Evolutionary conservation across 2,329 filamentous ascomycete genomes (phyloP).

Genomic region (Clathrospora elynae): DNA sequence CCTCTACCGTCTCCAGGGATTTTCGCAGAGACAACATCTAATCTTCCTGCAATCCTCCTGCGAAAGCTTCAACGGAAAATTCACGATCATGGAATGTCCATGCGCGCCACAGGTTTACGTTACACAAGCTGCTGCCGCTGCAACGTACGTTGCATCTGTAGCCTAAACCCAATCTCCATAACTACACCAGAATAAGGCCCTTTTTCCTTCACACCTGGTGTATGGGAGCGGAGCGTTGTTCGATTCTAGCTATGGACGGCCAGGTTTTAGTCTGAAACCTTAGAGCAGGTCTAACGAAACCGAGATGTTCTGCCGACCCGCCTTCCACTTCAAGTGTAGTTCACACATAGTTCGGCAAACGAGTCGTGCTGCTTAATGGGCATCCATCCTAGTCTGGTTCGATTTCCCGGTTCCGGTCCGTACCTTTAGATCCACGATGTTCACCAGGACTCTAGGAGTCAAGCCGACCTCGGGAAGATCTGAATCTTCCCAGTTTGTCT

Average conservation of each 20-base stretch:
- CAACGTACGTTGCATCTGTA: slow-evolving; percentile 1
- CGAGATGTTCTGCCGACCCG: too few species aligned
- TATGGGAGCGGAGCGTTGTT: too few species aligned
- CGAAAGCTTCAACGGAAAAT: neutral
- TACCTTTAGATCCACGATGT: slow-evolving; percentile 10
- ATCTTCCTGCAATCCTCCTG: too few species aligned
- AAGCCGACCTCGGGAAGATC: neutral
- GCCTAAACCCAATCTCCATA: slow-evolving; percentile 7
- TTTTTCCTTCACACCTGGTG: too few species aligned
- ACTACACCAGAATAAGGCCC: neutral
- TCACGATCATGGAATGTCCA: neutral
- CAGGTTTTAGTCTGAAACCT: too few species aligned
- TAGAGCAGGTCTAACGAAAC: too few species aligned
- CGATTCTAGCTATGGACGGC: too few species aligned
- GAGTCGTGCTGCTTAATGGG: too few species aligned
- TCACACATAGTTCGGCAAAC: too few species aligned
- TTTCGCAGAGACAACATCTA: too few species aligned
- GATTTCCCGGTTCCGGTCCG: neutral
- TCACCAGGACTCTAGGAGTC: slow-evolving; percentile 4
- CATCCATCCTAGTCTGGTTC: neutral
- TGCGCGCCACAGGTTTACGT: neutral
- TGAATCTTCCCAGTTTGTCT: slow-evolving; percentile 1
- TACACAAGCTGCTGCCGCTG: slow-evolving; percentile 7
- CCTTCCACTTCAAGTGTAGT: too few species aligned
- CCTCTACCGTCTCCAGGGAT: too few species aligned